These are phyloP conservation scores for Botrytis squamosa DNA, from an alignment of 2,329 filamentous ascomycete species.

Conservation along the genomic window DNA sequence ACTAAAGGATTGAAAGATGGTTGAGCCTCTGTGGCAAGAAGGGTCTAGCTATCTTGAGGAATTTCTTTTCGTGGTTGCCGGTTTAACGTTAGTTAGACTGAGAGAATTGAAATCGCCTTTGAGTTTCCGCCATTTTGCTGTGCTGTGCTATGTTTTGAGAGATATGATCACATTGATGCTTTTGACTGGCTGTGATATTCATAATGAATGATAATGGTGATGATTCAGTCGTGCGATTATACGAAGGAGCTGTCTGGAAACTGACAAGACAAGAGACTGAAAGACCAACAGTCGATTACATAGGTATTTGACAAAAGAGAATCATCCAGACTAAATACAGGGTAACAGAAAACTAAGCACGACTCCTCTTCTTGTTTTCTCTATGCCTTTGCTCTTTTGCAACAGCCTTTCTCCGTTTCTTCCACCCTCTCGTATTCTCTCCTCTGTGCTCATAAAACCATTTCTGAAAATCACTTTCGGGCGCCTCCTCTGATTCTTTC, in stretches of 20 bases:
- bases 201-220: neutral
- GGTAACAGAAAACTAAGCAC: constrained; percentile 5
- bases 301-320: neutral
- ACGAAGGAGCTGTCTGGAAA: neutral
- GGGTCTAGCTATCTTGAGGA: neutral
- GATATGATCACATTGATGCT: neutral
- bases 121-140: neutral
- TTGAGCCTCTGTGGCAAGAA: neutral
- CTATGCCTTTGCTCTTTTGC: constrained; percentile 66
- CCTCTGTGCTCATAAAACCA: constrained; percentile 69
- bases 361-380: constrained; percentile 57
- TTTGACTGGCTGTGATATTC: neutral
- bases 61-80: constrained; percentile 3
- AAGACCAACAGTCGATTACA: neutral
- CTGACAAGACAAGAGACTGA: neutral
- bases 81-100: neutral
- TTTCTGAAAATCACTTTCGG: constrained; percentile 56
- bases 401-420: constrained; percentile 59
- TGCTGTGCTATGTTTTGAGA: neutral
- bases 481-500: constrained; percentile 25
- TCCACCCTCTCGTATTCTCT: constrained; percentile 65
- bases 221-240: neutral
- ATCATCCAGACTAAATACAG: constrained; percentile 11
- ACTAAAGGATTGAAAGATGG: neutral
- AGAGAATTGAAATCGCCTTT: neutral